These are phyloP conservation scores for Beta lomatogona DNA, from an alignment of 179 eudicot genomes.

Conservation along the genomic window DNA sequence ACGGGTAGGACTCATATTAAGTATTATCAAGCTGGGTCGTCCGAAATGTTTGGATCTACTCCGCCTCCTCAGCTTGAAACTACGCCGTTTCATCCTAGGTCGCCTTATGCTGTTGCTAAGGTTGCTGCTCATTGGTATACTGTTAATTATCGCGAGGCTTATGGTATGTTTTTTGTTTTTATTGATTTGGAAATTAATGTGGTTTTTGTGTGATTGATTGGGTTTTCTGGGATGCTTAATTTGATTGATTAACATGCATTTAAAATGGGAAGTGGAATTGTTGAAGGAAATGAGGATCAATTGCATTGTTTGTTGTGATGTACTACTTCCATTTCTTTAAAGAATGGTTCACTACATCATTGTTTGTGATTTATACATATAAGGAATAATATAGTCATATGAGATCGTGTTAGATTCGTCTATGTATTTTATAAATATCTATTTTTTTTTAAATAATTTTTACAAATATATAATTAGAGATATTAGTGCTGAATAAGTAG, in stretches of 20 bases:
- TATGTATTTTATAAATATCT: too few relatives aligned
- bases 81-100: conserved; percentile 93
- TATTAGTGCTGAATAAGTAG: too few relatives aligned
- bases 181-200: too few relatives aligned
- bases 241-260: background rate
- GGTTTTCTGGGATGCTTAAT: too few relatives aligned
- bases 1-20: conserved; percentile 59
- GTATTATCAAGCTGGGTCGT: conserved; percentile 96
- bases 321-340: too few relatives aligned
- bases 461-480: too few relatives aligned
- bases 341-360: too few relatives aligned
- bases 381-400: too few relatives aligned
- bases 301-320: background rate
- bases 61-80: conserved; percentile 82
- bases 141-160: conserved; percentile 94
- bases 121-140: conserved; percentile 98
- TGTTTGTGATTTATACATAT: too few relatives aligned
- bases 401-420: too few relatives aligned
- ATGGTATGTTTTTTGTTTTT: conserved; percentile 38
- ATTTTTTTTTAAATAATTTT: too few relatives aligned
- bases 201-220: too few relatives aligned
- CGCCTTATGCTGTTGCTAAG: conserved; percentile 91
- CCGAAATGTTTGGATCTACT: conserved; percentile 97
- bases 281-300: background rate
- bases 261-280: background rate